Conservation (phyloP, 345 rosid species). For the Citrus hindsii region DNA sequence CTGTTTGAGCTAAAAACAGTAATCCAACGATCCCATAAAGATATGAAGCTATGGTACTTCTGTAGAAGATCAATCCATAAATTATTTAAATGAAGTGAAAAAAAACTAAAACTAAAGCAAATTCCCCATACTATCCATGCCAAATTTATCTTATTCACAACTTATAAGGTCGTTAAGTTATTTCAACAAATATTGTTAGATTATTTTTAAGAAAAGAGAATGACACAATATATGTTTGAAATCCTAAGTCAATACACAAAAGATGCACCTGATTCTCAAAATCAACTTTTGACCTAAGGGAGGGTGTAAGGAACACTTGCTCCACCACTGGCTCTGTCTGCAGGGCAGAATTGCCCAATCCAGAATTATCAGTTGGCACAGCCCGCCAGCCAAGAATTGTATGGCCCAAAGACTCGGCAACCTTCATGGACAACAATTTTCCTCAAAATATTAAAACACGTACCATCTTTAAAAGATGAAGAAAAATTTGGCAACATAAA, state of each 20-base stretch:
- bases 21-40: neutral
- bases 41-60: neutral
- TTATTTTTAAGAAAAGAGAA: neutral
- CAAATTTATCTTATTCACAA: neutral
- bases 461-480: neutral
- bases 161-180: neutral
- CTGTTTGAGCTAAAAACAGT: neutral
- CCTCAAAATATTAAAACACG: neutral
- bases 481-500: no score
- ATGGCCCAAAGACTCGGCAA: slow-evolving; percentile 96
- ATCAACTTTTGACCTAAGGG: slow-evolving; percentile 66
- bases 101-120: neutral
- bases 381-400: slow-evolving; percentile 89
- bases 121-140: neutral
- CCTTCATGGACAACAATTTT: slow-evolving; percentile 32
- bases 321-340: slow-evolving; percentile 90
- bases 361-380: slow-evolving; percentile 86
- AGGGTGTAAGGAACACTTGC: slow-evolving; percentile 88
- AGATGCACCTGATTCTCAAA: slow-evolving; percentile 80
- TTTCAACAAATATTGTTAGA: neutral
- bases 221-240: neutral
- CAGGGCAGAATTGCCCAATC: slow-evolving; percentile 79
- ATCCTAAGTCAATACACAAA: neutral
- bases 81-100: neutral
- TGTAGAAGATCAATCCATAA: neutral